A percentile compares a stretch with the other conserved stretches of the same genome.
These are phyloP conservation scores for Paecilomyces formosus DNA, from an alignment of 2,329 filamentous ascomycete species.

Conservation along the genomic window DNA sequence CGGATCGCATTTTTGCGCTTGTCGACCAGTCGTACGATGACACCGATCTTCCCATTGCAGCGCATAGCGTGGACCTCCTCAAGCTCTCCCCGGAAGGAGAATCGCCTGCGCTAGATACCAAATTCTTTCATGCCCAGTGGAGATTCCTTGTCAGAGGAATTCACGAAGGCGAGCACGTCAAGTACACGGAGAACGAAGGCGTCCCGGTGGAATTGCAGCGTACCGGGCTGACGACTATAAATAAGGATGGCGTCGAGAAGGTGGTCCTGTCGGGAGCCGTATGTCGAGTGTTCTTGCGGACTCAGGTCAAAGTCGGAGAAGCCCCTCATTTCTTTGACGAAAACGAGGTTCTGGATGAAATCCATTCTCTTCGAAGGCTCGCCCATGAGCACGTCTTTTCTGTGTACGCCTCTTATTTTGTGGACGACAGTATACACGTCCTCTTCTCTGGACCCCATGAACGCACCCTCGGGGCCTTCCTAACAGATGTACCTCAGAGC, in stretches of 20 bases:
- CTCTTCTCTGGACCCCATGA: constrained; percentile 36
- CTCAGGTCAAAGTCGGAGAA: constrained; percentile 29
- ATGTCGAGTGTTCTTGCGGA: constrained; percentile 29
- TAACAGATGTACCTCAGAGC: constrained; percentile 32
- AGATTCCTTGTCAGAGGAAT: constrained; percentile 51
- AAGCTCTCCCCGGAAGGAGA: constrained; percentile 45
- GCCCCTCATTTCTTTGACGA: constrained; percentile 31
- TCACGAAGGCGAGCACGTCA: constrained; percentile 48
- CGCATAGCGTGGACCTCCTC: constrained; percentile 48
- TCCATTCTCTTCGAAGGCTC: constrained; percentile 29
- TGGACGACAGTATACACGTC: constrained; percentile 34
- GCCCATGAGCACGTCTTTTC: constrained; percentile 39
- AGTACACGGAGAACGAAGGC: constrained; percentile 52
- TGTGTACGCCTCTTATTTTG: constrained; percentile 38
- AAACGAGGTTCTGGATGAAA: constrained; percentile 33
- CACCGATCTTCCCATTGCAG: constrained; percentile 51
- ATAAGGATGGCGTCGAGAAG: constrained; percentile 33
- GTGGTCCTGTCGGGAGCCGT: constrained; percentile 31
- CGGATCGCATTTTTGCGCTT: constrained; percentile 55
- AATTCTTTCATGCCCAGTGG: constrained; percentile 55
- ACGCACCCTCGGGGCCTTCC: constrained; percentile 34
- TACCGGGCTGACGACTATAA: constrained; percentile 24
- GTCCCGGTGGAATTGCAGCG: constrained; percentile 51
- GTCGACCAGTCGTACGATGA: constrained; percentile 57
- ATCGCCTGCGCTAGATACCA: constrained; percentile 40